These are phyloP conservation scores for Citrus inodora DNA, from an alignment of 345 rosid genomes.

Conservation along the genomic window DNA sequence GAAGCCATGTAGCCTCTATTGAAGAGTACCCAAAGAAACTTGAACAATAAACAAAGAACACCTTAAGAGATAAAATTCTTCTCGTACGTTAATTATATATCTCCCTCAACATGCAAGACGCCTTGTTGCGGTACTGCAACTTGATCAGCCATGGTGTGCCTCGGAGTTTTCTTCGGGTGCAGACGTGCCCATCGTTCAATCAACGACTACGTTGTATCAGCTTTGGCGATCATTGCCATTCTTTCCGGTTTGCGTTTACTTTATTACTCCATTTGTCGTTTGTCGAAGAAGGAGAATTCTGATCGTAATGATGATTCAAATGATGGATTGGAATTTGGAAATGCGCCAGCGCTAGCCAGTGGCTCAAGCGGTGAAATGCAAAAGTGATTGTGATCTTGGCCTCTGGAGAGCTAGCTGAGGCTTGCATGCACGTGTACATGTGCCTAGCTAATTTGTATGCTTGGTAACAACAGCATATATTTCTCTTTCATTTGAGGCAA, in stretches of 20 bases:
- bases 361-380: not conserved
- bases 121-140: not conserved
- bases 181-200: constrained; percentile 13
- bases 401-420: no score
- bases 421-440: no score
- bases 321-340: constrained; percentile 12
- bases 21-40: not conserved
- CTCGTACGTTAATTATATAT: not conserved
- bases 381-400: not conserved
- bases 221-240: constrained; percentile 33
- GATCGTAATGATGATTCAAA: constrained; percentile 2
- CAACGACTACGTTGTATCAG: constrained; percentile 31
- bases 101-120: not conserved
- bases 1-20: not conserved
- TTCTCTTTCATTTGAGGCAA: no score
- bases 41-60: constrained; percentile 12
- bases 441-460: no score
- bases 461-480: no score
- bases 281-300: constrained; percentile 22
- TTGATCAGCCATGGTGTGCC: constrained; percentile 35
- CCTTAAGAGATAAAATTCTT: not conserved
- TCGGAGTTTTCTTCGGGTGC: constrained; percentile 34
- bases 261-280: constrained; percentile 21
- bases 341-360: not conserved
- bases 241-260: constrained; percentile 25